phyloP scores from a whole-genome alignment of 768 basidiomycete species.

The Brasilioporus rufonigricans region DNA sequence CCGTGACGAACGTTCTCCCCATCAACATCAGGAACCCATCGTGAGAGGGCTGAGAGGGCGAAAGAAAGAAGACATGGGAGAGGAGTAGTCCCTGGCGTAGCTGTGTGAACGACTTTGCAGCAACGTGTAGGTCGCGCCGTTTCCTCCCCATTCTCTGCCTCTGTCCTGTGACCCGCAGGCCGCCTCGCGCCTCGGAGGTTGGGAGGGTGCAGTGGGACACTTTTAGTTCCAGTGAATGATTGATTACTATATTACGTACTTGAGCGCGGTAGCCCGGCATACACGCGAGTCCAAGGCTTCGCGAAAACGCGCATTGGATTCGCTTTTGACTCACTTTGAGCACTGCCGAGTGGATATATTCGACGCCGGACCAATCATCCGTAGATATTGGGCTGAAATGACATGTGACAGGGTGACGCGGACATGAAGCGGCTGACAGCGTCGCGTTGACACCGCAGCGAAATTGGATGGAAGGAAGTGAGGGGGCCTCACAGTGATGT shows the following conservation, averaged over 20 bases:
- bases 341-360: neutral
- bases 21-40: constrained; percentile 7
- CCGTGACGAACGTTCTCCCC: neutral
- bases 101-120: constrained; percentile 5
- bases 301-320: constrained; percentile 1
- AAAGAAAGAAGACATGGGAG: neutral
- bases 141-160: constrained; percentile 13
- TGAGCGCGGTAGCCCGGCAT: neutral
- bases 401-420: constrained; percentile 2
- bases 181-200: constrained; percentile 9
- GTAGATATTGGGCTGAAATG: neutral
- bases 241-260: constrained; percentile 6
- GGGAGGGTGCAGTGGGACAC: neutral
- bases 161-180: constrained; percentile 3
- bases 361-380: neutral
- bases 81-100: neutral
- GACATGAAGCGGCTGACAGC: constrained; percentile 10
- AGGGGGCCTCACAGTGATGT: constrained; percentile 2
- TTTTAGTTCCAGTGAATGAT: neutral
- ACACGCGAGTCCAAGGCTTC: constrained; percentile 14
- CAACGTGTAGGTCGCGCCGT: constrained; percentile 25
- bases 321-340: constrained; percentile 2
- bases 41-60: neutral
- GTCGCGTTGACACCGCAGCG: neutral
- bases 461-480: neutral